Evolutionary conservation across 1,284 basidiomycete genomes (phyloP).

Genomic region (Farysia itapuensis): DNA sequence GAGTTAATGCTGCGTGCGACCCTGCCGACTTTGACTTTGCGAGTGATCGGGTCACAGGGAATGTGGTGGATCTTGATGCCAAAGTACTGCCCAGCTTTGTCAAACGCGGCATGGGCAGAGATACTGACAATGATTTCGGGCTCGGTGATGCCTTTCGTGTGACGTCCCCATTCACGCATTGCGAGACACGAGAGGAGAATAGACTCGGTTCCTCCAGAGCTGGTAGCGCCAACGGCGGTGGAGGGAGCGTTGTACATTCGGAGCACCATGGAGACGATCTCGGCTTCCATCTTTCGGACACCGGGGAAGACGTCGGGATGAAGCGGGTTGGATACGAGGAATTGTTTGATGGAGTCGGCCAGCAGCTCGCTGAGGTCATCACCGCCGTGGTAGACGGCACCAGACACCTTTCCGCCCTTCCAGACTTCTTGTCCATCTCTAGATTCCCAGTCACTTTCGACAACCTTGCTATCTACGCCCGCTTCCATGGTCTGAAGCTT

Average conservation of each 20-base stretch:
- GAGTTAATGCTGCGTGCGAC: constrained; percentile 67
- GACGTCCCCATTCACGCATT: constrained; percentile 86
- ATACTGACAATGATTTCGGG: constrained; percentile 90
- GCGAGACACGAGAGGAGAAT: constrained; percentile 94
- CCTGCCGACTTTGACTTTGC: constrained; percentile 75
- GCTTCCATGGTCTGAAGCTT: constrained; percentile 49
- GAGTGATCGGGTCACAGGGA: constrained; percentile 78
- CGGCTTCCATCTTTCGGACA: constrained; percentile 94
- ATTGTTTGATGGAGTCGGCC: constrained; percentile 43
- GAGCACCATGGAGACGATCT: constrained; percentile 91
- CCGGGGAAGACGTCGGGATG: constrained; percentile 96
- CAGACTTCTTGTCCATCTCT: constrained; percentile 50
- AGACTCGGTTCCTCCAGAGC: constrained; percentile 92
- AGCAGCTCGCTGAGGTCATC: constrained; percentile 50
- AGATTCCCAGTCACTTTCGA: constrained; percentile 21
- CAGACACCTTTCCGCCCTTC: constrained; percentile 55
- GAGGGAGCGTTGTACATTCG: constrained; percentile 73
- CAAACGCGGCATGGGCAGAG: constrained; percentile 90
- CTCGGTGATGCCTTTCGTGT: constrained; percentile 80
- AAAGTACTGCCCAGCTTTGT: constrained; percentile 88
- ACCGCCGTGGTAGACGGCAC: constrained; percentile 60
- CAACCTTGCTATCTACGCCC: constrained; percentile 19
- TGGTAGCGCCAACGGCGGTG: constrained; percentile 81
- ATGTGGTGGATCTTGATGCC: constrained; percentile 88
- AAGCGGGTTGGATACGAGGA: constrained; percentile 74